A percentile compares a stretch with the other conserved stretches of the same genome.
These are phyloP conservation scores for Coemansia sp. DNA, from an alignment of 192 early-diverging fungal genomes.

Conservation along the genomic window DNA sequence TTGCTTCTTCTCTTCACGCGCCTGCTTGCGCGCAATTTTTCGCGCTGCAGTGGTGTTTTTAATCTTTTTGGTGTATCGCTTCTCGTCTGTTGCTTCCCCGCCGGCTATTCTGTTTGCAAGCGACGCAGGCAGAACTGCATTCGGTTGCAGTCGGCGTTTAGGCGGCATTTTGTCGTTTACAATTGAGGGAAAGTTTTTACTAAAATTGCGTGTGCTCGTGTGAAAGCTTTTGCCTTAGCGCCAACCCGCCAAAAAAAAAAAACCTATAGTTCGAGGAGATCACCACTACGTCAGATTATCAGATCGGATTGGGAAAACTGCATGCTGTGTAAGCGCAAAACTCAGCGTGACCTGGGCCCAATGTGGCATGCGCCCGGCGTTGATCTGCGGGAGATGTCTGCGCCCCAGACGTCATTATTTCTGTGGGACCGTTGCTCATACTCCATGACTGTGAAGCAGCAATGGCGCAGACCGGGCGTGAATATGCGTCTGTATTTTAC, in stretches of 20 bases:
- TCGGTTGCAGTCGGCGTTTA: constrained; percentile 41
- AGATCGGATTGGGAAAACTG: neutral
- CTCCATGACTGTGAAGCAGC: too few relatives aligned
- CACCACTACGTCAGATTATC: neutral
- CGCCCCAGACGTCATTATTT: too few relatives aligned
- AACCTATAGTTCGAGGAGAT: neutral
- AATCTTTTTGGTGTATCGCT: constrained; percentile 38
- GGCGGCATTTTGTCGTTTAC: constrained; percentile 22
- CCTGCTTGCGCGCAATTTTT: constrained; percentile 50
- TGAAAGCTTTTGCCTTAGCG: neutral
- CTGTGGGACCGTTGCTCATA: too few relatives aligned
- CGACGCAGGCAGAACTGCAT: constrained; percentile 30
- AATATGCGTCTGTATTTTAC: too few relatives aligned
- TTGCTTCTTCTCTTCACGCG: constrained; percentile 54
- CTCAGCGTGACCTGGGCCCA: neutral
- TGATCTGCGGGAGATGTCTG: too few relatives aligned
- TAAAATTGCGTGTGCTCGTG: neutral
- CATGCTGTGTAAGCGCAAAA: neutral
- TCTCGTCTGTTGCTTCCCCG: constrained; percentile 6
- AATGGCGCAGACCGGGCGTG: too few relatives aligned
- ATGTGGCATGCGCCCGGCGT: neutral
- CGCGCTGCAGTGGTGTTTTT: constrained; percentile 35
- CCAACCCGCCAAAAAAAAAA: neutral
- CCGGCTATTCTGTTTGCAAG: constrained; percentile 23
- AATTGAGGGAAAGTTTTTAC: neutral